phyloP scores from a whole-genome alignment of 768 basidiomycete species.

The Hericium erinaceus region DNA sequence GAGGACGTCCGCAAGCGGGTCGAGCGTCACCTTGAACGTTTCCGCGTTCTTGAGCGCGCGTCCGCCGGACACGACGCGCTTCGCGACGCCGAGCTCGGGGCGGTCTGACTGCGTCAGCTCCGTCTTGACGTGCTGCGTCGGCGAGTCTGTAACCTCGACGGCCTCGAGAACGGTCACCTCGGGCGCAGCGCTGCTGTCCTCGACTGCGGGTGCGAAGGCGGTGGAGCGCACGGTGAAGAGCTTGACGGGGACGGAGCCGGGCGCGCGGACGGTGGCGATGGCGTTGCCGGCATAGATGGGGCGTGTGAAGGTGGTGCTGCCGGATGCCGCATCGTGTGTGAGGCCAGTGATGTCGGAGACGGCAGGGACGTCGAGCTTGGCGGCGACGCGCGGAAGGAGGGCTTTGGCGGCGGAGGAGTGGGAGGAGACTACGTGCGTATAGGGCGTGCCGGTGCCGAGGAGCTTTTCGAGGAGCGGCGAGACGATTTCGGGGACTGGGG shows the following conservation, averaged over 20 bases:
- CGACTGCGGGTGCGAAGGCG: slow-evolving; percentile 65
- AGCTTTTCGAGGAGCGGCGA: slow-evolving; percentile 77
- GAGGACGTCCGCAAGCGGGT: slow-evolving; percentile 87
- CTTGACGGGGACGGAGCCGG: slow-evolving; percentile 72
- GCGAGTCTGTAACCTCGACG: slow-evolving; percentile 44
- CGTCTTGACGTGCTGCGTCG: slow-evolving; percentile 61
- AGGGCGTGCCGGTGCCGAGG: slow-evolving; percentile 51
- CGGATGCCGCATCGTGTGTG: slow-evolving; percentile 57
- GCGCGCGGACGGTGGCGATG: slow-evolving; percentile 81
- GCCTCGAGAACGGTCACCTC: slow-evolving; percentile 55
- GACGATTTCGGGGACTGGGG: slow-evolving; percentile 65
- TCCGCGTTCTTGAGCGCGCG: slow-evolving; percentile 91
- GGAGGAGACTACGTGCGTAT: slow-evolving; percentile 87
- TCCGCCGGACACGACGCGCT: slow-evolving; percentile 88
- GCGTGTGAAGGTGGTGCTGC: slow-evolving; percentile 79
- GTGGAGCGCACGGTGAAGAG: slow-evolving; percentile 93
- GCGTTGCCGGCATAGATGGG: slow-evolving; percentile 99
- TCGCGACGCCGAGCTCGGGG: slow-evolving; percentile 83
- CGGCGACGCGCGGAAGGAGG: slow-evolving; percentile 86
- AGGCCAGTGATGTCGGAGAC: slow-evolving; percentile 86
- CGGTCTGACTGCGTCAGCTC: slow-evolving; percentile 84
- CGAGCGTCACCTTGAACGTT: slow-evolving; percentile 78
- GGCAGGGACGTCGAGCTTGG: slow-evolving; percentile 79
- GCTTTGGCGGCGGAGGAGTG: slow-evolving; percentile 92
- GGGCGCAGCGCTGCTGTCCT: slow-evolving; percentile 43